These are phyloP conservation scores for Candida yuanshanica DNA, from an alignment of 805 yeast genomes.

Conservation along the genomic window DNA sequence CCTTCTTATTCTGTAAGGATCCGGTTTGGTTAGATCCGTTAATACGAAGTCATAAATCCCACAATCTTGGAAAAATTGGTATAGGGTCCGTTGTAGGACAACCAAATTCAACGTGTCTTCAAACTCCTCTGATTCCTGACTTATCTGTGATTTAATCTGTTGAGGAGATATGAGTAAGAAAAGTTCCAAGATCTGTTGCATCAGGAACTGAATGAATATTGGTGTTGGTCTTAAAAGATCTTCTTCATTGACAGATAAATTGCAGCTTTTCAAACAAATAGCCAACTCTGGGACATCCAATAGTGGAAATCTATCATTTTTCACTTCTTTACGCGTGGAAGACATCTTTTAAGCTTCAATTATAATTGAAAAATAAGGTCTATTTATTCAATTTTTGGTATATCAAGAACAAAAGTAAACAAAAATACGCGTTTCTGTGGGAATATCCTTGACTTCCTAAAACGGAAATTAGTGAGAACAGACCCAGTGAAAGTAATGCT, in stretches of 20 bases:
- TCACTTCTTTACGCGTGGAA: slow-evolving; percentile 8
- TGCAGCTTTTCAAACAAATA: slow-evolving; percentile 54
- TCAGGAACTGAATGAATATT: slow-evolving; percentile 46
- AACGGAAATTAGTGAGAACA: no score
- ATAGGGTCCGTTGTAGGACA: slow-evolving; percentile 53
- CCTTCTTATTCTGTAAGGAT: slow-evolving; percentile 55
- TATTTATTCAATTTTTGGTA: neutral
- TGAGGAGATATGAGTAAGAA: slow-evolving; percentile 48
- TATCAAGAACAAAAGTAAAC: neutral
- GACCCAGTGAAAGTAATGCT: no score
- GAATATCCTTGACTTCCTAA: no score
- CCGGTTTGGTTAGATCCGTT: slow-evolving; percentile 73
- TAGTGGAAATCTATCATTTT: slow-evolving; percentile 52
- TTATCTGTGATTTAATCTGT: slow-evolving; percentile 11
- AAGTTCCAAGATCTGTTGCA: slow-evolving; percentile 55
- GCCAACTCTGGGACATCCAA: slow-evolving; percentile 57
- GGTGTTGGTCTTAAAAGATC: slow-evolving; percentile 52
- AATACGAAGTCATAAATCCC: slow-evolving; percentile 76
- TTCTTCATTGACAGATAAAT: slow-evolving; percentile 56
- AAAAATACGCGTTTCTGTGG: neutral
- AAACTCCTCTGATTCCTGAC: slow-evolving; percentile 25
- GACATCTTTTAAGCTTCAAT: neutral
- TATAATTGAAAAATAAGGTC: no score
- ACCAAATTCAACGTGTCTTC: slow-evolving; percentile 43
- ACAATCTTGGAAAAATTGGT: slow-evolving; percentile 59